Evolutionary conservation across 1,139 yeast genomes (phyloP), one percentile per base, ranked within the genome.

Genomic region (Geotrichum siamense): DNA sequence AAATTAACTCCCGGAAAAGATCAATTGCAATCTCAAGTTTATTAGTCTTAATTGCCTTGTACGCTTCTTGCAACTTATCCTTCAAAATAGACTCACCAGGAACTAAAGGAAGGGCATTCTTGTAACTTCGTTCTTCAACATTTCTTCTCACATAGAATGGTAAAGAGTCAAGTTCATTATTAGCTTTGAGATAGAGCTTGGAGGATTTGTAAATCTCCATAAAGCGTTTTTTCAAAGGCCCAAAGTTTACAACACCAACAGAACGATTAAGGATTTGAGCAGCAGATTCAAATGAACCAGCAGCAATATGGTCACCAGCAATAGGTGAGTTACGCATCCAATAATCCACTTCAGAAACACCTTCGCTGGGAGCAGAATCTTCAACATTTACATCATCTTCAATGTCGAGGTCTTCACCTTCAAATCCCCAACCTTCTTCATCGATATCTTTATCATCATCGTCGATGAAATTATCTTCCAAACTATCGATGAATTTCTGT

Each of bases 281-380:
- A 37, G 98, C 98, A 51, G 91, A 85, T 53, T 89, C 97, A 62
- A 89, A 87, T 4, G 94, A 85, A 55, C 99, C 99, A 1, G 96
- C 89, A 1, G 98, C 96, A 58, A 83, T 87, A 56, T 86, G 86
- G 30, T 85, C 87, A 30, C 96, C 97, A 3, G 97, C 87, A 43
- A 91, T 75, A 51, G 82, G 84, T 13, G 96, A 85, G 65, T 83
- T 85, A 53, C 91, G 82, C 33, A 84, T 75, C 98, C 99, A 93
- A 53, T 68, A 65, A 3, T 82, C 82, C 32, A 80, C 64, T 63
- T 91, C 96, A 28, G 79, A 75, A 16, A 74, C 71, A 17, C 60
- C 62, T 20, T 64, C 48, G 5, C 42, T 67, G 6, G 64, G 70
- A 19, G 53, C 61, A n/a, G 57, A 63, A 12, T 59, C 59, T 13